phyloP scores from a whole-genome alignment of 1,284 basidiomycete species.

The Marasmius fiardii region DNA sequence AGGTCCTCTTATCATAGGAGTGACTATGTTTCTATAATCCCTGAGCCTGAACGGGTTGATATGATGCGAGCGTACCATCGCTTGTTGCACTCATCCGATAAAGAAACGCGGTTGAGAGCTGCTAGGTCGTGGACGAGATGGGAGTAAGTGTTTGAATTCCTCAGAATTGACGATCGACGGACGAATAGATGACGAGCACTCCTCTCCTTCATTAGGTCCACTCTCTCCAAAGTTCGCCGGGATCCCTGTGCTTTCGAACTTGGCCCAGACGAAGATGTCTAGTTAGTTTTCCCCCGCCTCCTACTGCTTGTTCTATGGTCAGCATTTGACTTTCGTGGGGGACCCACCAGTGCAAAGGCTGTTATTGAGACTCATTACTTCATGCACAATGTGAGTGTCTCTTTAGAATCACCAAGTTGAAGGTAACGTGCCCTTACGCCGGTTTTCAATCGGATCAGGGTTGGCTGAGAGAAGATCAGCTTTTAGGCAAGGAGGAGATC shows the following conservation, averaged over 20 bases:
- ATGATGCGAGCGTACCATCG: slow-evolving; percentile 82
- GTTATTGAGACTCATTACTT: slow-evolving; percentile 93
- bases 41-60: slow-evolving; percentile 74
- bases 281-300: slow-evolving; percentile 41
- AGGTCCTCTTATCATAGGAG: slow-evolving; percentile 60
- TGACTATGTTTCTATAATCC: slow-evolving; percentile 77
- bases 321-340: not conserved
- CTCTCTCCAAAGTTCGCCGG: slow-evolving; percentile 69
- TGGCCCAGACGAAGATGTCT: slow-evolving; percentile 69
- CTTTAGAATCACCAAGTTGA: not conserved
- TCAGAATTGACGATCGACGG: not conserved
- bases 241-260: slow-evolving; percentile 68
- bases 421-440: too few species aligned
- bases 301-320: too few species aligned
- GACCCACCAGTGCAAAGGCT: slow-evolving; percentile 69
- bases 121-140: slow-evolving; percentile 87
- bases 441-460: slow-evolving; percentile 39
- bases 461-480: slow-evolving; percentile 87
- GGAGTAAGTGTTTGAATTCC: slow-evolving; percentile 62
- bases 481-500: slow-evolving; percentile 81
- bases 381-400: slow-evolving; percentile 66
- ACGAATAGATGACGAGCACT: too few species aligned
- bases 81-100: slow-evolving; percentile 74
- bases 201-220: slow-evolving; percentile 51
- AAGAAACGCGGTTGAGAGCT: slow-evolving; percentile 62